phyloP scores from a whole-genome alignment of 768 basidiomycete genomes.

The Tylopilus subfusipes region DNA sequence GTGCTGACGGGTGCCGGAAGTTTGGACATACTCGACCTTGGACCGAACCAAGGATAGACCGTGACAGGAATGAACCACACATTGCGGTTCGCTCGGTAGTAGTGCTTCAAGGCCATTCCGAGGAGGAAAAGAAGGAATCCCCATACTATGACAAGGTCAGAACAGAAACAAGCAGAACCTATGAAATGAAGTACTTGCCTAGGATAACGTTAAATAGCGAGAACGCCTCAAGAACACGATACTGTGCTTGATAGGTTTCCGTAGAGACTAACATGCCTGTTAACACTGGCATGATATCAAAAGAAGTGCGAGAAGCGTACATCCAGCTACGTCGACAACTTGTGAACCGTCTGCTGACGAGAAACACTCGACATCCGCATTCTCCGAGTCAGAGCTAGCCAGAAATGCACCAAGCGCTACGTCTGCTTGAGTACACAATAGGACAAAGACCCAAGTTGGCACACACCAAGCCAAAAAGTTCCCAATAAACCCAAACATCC shows the following conservation, averaged over 20 bases:
- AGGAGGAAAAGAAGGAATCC: constrained; percentile 47
- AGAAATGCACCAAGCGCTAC: constrained; percentile 73
- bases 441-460: neutral
- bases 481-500: constrained; percentile 67
- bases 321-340: constrained; percentile 59
- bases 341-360: constrained; percentile 49
- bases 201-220: constrained; percentile 74
- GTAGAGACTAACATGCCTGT: constrained; percentile 57
- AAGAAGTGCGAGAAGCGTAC: constrained; percentile 41
- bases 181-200: constrained; percentile 40
- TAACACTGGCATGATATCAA: constrained; percentile 1
- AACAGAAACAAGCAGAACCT: constrained; percentile 2
- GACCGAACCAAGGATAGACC: constrained; percentile 67
- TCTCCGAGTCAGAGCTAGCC: constrained; percentile 69
- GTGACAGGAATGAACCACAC: constrained; percentile 75
- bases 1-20: constrained; percentile 41
- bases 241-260: constrained; percentile 86
- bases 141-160: constrained; percentile 38
- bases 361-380: constrained; percentile 81
- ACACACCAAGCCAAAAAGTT: constrained; percentile 75
- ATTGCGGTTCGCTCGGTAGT: constrained; percentile 39
- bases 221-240: constrained; percentile 77
- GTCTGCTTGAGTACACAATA: constrained; percentile 10
- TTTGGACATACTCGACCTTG: constrained; percentile 34
- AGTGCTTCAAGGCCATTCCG: constrained; percentile 41